Evolutionary conservation across 495 filamentous ascomycete species (phyloP), one percentile per base, ranked within the genome.

Genomic region (Eremomyces bilateralis): DNA sequence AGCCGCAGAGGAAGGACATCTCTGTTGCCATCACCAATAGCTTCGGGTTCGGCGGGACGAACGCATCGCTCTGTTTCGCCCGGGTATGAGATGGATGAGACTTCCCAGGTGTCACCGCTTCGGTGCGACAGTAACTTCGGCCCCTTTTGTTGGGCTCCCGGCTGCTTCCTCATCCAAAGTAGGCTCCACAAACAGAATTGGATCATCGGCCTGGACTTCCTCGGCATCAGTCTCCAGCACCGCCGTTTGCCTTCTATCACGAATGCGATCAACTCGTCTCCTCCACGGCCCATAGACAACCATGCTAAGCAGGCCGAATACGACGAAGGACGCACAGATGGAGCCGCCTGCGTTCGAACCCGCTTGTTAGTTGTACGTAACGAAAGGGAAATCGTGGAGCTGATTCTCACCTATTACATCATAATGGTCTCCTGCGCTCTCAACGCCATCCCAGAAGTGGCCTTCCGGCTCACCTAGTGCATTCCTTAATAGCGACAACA

Each of bases 1-100:
- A 60, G 20, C 62, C 78, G 1, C 84, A 94, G 48, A 50, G 73
- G 19, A 70, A 70, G 42, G 38, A 58, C 6, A 71, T 94, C 16
- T 62, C 75, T 37, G 77, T 84, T 18, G 76, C 75, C 21, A 41
- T 97, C 44, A 82, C 80, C 15, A 97, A 97, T 47, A 95, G 85
- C 48, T 97, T 97, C 62, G 88, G 88, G 1, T 97, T 97, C 60
- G 88, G 88, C 6, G 88, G 88, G 20, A 97, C 88, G 5, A 95
- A 95, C 58, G 84, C 84, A 29, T 80, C 68, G 41, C 58, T 97
- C 29, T 85, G 82, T 40, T 91, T 97, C 52, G 24, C 13, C 6
- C 24, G 24, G n/a, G n/a, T n/a, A n/a, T n/a, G n/a, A n/a, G n/a
- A n/a, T n/a, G n/a, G n/a, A n/a, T n/a, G n/a, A n/a, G n/a, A n/a